phyloP scores from a whole-genome alignment of 164 flowering plant species.

The Houttuynia cordata region DNA sequence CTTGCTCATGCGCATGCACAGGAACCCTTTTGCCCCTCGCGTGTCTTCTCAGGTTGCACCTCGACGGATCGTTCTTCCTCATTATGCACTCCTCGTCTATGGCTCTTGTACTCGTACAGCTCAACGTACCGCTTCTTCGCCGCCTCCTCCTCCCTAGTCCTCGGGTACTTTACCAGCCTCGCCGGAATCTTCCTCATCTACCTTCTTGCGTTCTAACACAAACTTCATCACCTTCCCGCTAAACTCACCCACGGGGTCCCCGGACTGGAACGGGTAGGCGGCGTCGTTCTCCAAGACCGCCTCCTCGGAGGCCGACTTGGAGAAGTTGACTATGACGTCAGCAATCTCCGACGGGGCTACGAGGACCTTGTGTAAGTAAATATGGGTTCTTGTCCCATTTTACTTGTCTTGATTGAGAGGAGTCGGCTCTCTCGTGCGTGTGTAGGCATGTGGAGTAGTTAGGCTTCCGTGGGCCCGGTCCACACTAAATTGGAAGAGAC shows the following conservation, averaged over 20 bases:
- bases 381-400: too few relatives aligned
- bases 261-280: conserved; percentile 61
- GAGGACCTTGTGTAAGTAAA: too few relatives aligned
- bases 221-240: conserved; percentile 79
- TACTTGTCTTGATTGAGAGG: too few relatives aligned
- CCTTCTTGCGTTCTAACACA: conserved; percentile 18
- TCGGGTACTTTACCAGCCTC: conserved; percentile 37
- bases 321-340: conserved; percentile 76
- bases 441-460: too few relatives aligned
- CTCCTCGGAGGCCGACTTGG: conserved; percentile 27
- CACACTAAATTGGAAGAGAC: too few relatives aligned
- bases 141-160: conserved; percentile 19
- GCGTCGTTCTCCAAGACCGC: conserved; percentile 56
- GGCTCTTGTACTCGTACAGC: conserved; percentile 70
- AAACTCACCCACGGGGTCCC: conserved; percentile 48
- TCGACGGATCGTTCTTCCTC: conserved; percentile 46
- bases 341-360: conserved; percentile 82
- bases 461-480: too few relatives aligned
- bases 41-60: conserved; percentile 41
- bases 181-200: conserved; percentile 29
- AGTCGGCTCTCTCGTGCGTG: too few relatives aligned
- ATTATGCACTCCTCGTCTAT: conserved; percentile 56
- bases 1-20: conserved; percentile 49
- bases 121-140: conserved; percentile 48
- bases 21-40: conserved; percentile 34